Percentiles rank a stretch among this genome's conserved stretches.
phyloP scores from a whole-genome alignment of 1,139 yeast genomes.

The Pichia sp. region DNA sequence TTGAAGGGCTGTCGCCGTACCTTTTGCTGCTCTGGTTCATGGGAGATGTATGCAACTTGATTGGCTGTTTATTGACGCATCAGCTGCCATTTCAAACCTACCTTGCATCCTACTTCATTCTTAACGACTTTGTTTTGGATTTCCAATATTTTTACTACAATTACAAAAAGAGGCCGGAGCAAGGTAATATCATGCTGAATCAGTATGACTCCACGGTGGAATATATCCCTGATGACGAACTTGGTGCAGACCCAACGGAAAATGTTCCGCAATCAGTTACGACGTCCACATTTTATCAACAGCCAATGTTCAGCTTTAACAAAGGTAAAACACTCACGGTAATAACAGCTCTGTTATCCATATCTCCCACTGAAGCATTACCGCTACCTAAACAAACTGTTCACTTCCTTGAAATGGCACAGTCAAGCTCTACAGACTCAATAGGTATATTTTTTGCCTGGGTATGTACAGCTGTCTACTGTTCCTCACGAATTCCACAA shows the following conservation, averaged over 20 bases:
- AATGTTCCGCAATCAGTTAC: too few relatives aligned
- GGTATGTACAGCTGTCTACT: constrained; percentile 69
- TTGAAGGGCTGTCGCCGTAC: constrained; percentile 72
- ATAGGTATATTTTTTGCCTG: constrained; percentile 64
- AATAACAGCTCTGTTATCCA: constrained; percentile 2
- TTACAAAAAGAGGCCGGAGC: background rate
- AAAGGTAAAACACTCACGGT: constrained; percentile 2
- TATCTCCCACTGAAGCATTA: constrained; percentile 2
- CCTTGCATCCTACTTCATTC: constrained; percentile 63
- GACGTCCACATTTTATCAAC: too few relatives aligned
- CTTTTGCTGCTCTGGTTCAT: constrained; percentile 72
- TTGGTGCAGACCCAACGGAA: too few relatives aligned
- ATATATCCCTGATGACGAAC: too few relatives aligned
- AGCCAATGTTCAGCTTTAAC: too few relatives aligned
- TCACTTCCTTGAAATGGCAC: background rate
- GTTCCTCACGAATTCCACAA: constrained; percentile 79
- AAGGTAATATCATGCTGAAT: too few relatives aligned
- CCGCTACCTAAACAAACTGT: background rate
- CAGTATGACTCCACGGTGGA: too few relatives aligned
- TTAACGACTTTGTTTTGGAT: constrained; percentile 62
- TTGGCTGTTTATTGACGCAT: constrained; percentile 72
- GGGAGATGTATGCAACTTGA: constrained; percentile 70
- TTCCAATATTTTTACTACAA: constrained; percentile 68
- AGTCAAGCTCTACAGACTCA: background rate
- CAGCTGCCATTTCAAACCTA: constrained; percentile 72